phyloP scores from a whole-genome alignment of 164 flowering plant genomes.

The Euptelea pleiosperma region DNA sequence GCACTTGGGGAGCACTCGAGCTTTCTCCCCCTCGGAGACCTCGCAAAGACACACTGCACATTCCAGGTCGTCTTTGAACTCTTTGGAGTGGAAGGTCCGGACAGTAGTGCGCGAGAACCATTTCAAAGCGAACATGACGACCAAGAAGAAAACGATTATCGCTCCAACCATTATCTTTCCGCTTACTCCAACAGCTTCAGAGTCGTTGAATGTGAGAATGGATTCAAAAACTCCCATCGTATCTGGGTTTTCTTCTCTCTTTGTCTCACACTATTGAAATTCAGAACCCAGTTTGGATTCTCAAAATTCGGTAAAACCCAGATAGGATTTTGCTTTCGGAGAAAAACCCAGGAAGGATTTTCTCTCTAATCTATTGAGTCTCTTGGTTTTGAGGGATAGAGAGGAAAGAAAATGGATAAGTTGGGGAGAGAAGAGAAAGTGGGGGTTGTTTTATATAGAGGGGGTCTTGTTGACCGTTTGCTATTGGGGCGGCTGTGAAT shows the following conservation, averaged over 20 bases:
- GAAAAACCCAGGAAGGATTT: background rate
- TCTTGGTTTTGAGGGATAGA: no score
- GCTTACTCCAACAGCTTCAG: background rate
- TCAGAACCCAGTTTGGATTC: background rate
- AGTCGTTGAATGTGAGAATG: background rate
- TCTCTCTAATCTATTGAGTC: background rate
- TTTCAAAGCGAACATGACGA: slow-evolving; percentile 7
- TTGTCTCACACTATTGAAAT: background rate
- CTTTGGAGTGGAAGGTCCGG: slow-evolving; percentile 21
- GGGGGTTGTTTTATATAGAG: no score
- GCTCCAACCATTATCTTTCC: no score
- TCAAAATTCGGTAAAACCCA: slow-evolving; percentile 1
- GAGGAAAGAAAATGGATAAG: no score
- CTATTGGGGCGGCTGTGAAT: no score
- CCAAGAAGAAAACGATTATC: slow-evolving; percentile 1
- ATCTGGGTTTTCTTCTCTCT: background rate
- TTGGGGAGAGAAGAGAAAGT: no score
- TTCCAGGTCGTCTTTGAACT: slow-evolving; percentile 42
- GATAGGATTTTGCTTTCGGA: background rate
- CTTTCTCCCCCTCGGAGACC: slow-evolving; percentile 46
- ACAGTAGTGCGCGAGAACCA: slow-evolving; percentile 29
- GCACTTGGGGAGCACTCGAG: slow-evolving; percentile 48
- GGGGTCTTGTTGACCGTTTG: no score
- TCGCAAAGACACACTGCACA: slow-evolving; percentile 64
- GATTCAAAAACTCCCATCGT: background rate